phyloP scores from a whole-genome alignment of 345 rosid species.

The Passiflora organensis region DNA sequence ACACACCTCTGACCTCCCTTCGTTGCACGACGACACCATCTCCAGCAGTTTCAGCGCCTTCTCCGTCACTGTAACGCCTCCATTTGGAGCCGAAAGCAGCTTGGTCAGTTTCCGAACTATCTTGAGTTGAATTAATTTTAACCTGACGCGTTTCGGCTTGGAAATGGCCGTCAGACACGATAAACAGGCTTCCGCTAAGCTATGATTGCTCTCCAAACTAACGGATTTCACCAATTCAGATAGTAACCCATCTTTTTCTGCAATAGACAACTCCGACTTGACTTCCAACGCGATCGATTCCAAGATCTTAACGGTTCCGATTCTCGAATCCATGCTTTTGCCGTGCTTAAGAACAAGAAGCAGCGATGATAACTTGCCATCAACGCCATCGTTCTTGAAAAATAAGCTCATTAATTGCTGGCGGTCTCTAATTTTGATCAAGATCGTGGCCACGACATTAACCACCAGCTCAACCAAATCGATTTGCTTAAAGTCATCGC shows the following conservation, averaged over 20 bases:
- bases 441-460: slow-evolving; percentile 38
- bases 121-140: slow-evolving; percentile 35
- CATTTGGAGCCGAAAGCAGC: slow-evolving; percentile 34
- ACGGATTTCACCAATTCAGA: slow-evolving; percentile 37
- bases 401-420: slow-evolving; percentile 36
- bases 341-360: slow-evolving; percentile 37
- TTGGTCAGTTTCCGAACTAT: slow-evolving; percentile 36
- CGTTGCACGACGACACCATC: slow-evolving; percentile 45
- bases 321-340: slow-evolving; percentile 42
- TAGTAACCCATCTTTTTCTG: slow-evolving; percentile 53
- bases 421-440: slow-evolving; percentile 31
- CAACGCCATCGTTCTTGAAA: slow-evolving; percentile 15
- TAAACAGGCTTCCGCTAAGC: slow-evolving; percentile 49
- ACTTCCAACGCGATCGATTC: slow-evolving; percentile 52
- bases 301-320: slow-evolving; percentile 49
- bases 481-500: slow-evolving; percentile 12
- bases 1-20: slow-evolving; percentile 58
- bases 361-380: slow-evolving; percentile 38
- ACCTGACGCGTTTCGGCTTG: slow-evolving; percentile 42
- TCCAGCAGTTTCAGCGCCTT: slow-evolving; percentile 68
- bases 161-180: slow-evolving; percentile 55
- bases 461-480: slow-evolving; percentile 35
- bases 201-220: slow-evolving; percentile 34
- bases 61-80: slow-evolving; percentile 40
- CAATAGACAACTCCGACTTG: slow-evolving; percentile 43